Evolutionary conservation across 495 filamentous ascomycete species (phyloP).

Genomic region (Neurospora sp.): DNA sequence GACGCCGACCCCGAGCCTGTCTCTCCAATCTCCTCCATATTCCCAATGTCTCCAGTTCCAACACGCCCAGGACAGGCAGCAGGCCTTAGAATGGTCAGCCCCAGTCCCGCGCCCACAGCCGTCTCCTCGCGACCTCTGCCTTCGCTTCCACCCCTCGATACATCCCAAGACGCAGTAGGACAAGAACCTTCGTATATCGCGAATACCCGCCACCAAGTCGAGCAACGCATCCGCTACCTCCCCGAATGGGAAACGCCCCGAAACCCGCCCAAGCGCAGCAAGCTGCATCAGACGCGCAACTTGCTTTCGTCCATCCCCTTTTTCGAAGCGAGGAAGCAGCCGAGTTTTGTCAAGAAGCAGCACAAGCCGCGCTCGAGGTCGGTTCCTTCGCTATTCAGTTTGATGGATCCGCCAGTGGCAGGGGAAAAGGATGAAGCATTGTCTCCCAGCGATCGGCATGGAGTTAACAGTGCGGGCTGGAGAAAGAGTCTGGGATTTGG

Average conservation of each 20-base stretch:
- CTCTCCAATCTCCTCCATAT: neutral
- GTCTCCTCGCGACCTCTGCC: neutral
- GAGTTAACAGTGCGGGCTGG: neutral
- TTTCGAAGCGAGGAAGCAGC: conserved; percentile 1
- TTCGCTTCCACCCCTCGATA: neutral
- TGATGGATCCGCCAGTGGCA: neutral
- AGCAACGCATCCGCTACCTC: conserved; percentile 14
- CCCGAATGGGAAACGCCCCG: conserved; percentile 31
- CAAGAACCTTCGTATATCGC: neutral
- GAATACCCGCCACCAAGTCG: neutral
- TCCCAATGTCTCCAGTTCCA: neutral
- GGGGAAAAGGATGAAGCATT: neutral
- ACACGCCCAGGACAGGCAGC: neutral
- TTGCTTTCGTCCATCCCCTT: neutral
- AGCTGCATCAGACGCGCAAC: neutral
- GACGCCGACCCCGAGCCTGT: neutral
- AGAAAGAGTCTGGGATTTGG: neutral
- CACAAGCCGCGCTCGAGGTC: neutral
- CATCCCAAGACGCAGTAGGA: neutral
- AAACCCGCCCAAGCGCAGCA: conserved; percentile 23
- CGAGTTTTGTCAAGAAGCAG: neutral
- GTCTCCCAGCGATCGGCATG: neutral
- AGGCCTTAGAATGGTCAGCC: neutral
- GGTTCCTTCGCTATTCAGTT: neutral
- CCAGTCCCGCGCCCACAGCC: neutral